phyloP scores from a whole-genome alignment of 2,329 filamentous ascomycete species.

The Cyanodermella asteris region DNA sequence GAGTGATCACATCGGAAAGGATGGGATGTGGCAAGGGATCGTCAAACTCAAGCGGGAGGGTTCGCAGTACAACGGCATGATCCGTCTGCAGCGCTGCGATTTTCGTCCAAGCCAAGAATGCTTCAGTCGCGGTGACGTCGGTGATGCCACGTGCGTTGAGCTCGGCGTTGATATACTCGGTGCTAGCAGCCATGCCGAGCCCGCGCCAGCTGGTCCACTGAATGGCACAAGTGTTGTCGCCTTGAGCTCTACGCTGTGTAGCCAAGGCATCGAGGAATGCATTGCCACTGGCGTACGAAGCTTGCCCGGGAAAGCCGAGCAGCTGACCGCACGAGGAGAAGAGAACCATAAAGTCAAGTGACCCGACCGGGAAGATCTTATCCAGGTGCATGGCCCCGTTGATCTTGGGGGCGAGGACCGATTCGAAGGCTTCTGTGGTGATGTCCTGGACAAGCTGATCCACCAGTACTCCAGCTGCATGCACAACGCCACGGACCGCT shows the following conservation, averaged over 20 bases:
- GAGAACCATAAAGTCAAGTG: conserved; percentile 14
- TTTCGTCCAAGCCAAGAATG: conserved; percentile 21
- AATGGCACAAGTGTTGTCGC: conserved; percentile 21
- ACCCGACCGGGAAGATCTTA: conserved; percentile 11
- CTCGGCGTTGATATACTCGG: conserved; percentile 20
- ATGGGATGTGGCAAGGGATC: conserved; percentile 12
- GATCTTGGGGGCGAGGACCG: conserved; percentile 17
- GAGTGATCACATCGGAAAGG: conserved; percentile 12
- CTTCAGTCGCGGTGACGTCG: conserved; percentile 19
- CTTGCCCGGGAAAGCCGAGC: conserved; percentile 12
- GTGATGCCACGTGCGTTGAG: conserved; percentile 21
- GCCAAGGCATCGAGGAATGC: conserved; percentile 16
- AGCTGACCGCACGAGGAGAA: conserved; percentile 15
- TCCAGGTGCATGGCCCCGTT: conserved; percentile 14
- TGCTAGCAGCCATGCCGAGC: conserved; percentile 17
- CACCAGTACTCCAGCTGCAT: conserved; percentile 19
- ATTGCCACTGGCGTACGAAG: conserved; percentile 13
- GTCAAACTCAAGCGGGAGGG: conserved; percentile 12
- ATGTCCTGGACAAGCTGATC: conserved; percentile 16
- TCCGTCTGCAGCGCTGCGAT: conserved; percentile 15
- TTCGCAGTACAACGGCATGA: conserved; percentile 19
- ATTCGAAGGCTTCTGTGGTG: conserved; percentile 11
- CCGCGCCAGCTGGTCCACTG: conserved; percentile 23
- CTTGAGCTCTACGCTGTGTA: conserved; percentile 11
- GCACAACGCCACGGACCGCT: conserved; percentile 19